Conservation (phyloP, 192 early-diverging fungal genomes). For the Dispira parvispora region DNA sequence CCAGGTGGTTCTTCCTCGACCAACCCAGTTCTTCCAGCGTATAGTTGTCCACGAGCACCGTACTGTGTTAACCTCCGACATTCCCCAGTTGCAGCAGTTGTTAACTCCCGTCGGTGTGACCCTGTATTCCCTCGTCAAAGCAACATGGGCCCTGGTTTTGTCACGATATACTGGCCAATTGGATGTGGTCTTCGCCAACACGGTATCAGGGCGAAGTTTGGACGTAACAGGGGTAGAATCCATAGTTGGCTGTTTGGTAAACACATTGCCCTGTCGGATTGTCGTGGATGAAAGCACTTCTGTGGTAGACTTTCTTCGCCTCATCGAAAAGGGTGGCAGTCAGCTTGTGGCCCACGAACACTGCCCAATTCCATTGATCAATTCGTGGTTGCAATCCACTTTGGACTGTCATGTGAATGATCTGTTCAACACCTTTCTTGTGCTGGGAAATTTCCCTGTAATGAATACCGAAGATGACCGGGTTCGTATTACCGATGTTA, state of each 20-base stretch:
- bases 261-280: not conserved
- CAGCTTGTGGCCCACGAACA: not conserved
- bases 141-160: conserved; percentile 3
- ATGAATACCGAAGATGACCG: not conserved
- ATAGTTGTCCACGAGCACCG: not conserved
- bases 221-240: not conserved
- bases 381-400: not conserved
- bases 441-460: not conserved
- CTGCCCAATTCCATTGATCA: not conserved
- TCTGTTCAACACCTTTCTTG: conserved; percentile 2
- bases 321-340: not conserved
- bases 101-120: not conserved
- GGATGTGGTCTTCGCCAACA: not conserved
- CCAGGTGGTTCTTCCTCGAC: not conserved
- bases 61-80: not conserved
- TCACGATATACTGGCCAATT: not conserved
- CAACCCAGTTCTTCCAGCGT: not conserved
- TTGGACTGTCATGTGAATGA: not conserved
- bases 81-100: not conserved
- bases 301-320: not conserved
- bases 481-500: not conserved
- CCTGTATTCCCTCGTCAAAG: not conserved
- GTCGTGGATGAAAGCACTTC: not conserved
- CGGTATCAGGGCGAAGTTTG: not conserved
- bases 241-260: not conserved